Base-by-base conservation (phyloP, 768 basidiomycete genomes). In the Tephrocybe rancida region DNA sequence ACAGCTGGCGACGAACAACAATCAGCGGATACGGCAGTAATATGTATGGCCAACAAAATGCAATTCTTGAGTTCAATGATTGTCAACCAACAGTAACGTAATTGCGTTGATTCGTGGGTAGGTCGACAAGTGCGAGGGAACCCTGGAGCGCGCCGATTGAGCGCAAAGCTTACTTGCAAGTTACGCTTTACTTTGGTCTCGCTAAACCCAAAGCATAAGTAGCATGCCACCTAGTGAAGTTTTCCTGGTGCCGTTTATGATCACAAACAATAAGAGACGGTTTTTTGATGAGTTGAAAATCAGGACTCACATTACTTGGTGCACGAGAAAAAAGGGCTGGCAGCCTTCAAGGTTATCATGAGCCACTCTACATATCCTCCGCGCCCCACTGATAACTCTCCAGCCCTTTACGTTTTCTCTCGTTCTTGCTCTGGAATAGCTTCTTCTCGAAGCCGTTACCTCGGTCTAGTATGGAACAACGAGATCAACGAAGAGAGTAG, bases 381-480 rank as follows among this genome's bases (percentile, higher is more conserved):
- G 89, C 86, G 56, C 92, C 86, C 90, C 90, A 96, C 54, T 84
- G 76, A 61, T 95, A 87, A 47, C 86, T 87, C 64, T 93, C 92
- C 22, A 80, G 68, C 5, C 82, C 82, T 53, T 73, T 79, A 54
- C 95, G 82, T 64, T 84, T 83, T 65, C 77, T 79, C 37, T 89
- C 82, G 67, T 98, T 98, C 55, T 79, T 74, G 52, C 79, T 80
- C 69, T 98, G 93, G 76, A 95, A 96, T 47, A 85, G 73, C 62
- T 93, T 94, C 75, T 89, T 91, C 75, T 98, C 96, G 62, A 95
- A 98, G 3, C 96, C 97, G 57, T 88, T 98, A 3, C 92, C 84
- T 50, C 95, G 83, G 67, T 98, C 95, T 95, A 60, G 14, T 48
- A 43, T 16, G 26, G 26, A 34, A 44, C 29, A 19, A 52, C 25